Conservation (phyloP, 371 early-diverging fungal genomes). For the Mycotypha africana region DNA sequence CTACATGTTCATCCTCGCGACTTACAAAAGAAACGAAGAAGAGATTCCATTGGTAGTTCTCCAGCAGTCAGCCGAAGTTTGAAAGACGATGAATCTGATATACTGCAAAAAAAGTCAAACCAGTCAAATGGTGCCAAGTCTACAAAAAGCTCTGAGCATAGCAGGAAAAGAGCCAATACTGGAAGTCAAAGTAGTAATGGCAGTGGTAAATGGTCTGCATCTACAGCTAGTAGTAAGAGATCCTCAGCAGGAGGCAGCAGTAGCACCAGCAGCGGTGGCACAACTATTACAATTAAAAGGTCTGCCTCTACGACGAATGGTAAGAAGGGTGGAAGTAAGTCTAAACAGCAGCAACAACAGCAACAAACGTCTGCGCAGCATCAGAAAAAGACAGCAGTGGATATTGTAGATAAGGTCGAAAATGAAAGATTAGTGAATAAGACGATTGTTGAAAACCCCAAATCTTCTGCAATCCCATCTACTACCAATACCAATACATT, state of each 20-base stretch:
- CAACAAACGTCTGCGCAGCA: background rate
- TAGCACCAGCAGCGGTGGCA: background rate
- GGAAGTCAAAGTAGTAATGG: background rate
- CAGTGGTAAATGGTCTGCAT: no score
- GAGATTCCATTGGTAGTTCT: no score
- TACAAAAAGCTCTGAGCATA: constrained; percentile 1
- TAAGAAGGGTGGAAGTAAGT: no score
- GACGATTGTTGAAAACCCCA: no score
- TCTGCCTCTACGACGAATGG: background rate
- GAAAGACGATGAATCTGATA: no score
- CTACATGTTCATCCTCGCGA: constrained; percentile 17
- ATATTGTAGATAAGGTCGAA: constrained; percentile 5
- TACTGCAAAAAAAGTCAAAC: no score
- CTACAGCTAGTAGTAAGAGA: no score
- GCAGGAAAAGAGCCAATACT: constrained; percentile 1
- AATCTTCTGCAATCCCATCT: no score
- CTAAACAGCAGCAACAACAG: background rate
- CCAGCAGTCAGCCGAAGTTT: no score
- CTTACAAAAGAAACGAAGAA: constrained; percentile 17
- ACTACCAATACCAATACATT: no score
- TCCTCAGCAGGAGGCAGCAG: background rate
- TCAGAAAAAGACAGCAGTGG: constrained; percentile 2
- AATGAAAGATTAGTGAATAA: no score
- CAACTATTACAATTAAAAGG: background rate
- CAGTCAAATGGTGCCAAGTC: no score